These are phyloP conservation scores for Brassica cretica DNA, from an alignment of 345 rosid species.

Conservation along the genomic window DNA sequence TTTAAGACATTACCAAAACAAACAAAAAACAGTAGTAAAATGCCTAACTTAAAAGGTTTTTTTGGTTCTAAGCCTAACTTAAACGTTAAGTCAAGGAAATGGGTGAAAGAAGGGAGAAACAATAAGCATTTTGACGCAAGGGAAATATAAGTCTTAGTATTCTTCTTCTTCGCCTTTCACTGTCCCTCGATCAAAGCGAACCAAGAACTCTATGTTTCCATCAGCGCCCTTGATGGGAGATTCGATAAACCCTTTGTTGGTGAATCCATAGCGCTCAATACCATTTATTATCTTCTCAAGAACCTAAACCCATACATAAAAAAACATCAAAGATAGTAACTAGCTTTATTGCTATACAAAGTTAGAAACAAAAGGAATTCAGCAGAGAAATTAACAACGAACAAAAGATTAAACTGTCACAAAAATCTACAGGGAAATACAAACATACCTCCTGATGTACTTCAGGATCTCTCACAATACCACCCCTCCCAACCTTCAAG, in stretches of 20 bases:
- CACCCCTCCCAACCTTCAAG: conserved; percentile 84
- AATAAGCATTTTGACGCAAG: no score
- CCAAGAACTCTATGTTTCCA: conserved; percentile 90
- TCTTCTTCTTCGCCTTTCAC: conserved; percentile 41
- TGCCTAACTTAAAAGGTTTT: not conserved
- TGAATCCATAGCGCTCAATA: conserved; percentile 69
- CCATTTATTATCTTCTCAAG: conserved; percentile 75
- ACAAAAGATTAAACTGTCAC: conserved; percentile 11
- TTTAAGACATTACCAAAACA: not conserved
- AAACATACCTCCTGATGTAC: conserved; percentile 81
- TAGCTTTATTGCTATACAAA: not conserved
- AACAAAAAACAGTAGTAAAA: not conserved
- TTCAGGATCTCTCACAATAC: conserved; percentile 86
- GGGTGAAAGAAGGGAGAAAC: not conserved
- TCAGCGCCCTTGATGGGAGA: conserved; percentile 93
- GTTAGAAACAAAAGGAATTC: not conserved
- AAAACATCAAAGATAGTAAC: conserved; percentile 7
- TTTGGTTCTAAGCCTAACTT: not conserved
- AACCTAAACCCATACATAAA: conserved; percentile 54
- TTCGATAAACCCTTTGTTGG: conserved; percentile 74
- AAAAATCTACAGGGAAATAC: not conserved
- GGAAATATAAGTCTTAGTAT: not conserved
- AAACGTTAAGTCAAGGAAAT: not conserved
- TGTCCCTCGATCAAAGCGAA: conserved; percentile 51
- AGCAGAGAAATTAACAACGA: not conserved